These are phyloP conservation scores for Coniochaeta sp. DNA, from an alignment of 2,329 filamentous ascomycete genomes.

Conservation along the genomic window DNA sequence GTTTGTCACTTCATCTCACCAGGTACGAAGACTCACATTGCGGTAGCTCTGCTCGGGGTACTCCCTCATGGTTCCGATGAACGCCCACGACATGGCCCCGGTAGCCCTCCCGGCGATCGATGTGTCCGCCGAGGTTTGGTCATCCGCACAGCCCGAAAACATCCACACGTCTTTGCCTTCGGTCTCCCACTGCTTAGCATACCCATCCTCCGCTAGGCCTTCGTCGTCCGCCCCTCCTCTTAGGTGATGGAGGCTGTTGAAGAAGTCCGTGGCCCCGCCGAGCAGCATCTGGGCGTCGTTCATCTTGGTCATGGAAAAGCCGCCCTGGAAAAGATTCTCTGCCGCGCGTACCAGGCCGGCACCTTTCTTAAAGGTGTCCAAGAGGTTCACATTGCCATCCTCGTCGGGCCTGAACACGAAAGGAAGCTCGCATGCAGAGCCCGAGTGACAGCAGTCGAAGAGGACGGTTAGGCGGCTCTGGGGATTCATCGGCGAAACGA, in stretches of 20 bases:
- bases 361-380: slow-evolving; percentile 47
- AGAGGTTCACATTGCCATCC: slow-evolving; percentile 45
- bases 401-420: slow-evolving; percentile 64
- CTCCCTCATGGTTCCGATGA: slow-evolving; percentile 83
- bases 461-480: slow-evolving; percentile 81
- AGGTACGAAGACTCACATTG: not conserved
- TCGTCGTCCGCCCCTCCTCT: slow-evolving; percentile 32
- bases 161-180: slow-evolving; percentile 62
- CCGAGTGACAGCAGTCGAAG: slow-evolving; percentile 76
- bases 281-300: slow-evolving; percentile 43
- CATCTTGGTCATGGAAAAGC: slow-evolving; percentile 35
- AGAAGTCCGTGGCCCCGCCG: slow-evolving; percentile 45
- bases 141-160: slow-evolving; percentile 95
- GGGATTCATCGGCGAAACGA: slow-evolving; percentile 68
- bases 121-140: slow-evolving; percentile 81
- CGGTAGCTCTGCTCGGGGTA: slow-evolving; percentile 88
- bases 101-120: slow-evolving; percentile 83
- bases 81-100: slow-evolving; percentile 97
- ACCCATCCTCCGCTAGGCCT: slow-evolving; percentile 34
- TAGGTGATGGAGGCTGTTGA: slow-evolving; percentile 38
- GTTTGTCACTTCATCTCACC: not conserved
- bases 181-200: slow-evolving; percentile 28
- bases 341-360: slow-evolving; percentile 41
- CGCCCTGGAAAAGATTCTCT: slow-evolving; percentile 37
- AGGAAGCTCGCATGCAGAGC: slow-evolving; percentile 68